Percentiles rank a stretch among this genome's conserved stretches.
Conservation (phyloP, 108 stramenopile species). For the Schizochytrium sp. region DNA sequence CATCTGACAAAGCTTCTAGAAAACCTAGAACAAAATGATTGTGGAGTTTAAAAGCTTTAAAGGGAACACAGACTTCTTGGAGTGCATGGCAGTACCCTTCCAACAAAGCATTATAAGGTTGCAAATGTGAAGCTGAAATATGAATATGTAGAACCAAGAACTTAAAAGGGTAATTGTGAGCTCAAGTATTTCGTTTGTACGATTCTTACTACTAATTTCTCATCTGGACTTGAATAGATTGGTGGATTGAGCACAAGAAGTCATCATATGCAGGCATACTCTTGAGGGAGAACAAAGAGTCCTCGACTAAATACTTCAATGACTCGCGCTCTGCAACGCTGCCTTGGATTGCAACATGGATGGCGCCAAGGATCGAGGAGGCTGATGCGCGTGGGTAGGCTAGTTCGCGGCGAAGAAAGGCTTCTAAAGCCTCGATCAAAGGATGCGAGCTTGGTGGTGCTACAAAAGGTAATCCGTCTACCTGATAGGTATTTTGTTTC, state of each 20-base stretch:
- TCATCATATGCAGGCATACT: slow-evolving; percentile 51
- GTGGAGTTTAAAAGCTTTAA: too few relatives aligned
- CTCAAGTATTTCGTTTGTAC: not conserved
- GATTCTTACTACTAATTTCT: not conserved
- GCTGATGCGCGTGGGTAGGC: slow-evolving; percentile 11
- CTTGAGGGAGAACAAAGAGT: slow-evolving; percentile 43
- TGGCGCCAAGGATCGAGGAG: not conserved
- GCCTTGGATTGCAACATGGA: not conserved
- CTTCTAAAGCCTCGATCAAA: not conserved
- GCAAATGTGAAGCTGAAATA: not conserved
- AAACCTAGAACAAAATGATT: too few relatives aligned
- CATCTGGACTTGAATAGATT: slow-evolving; percentile 43
- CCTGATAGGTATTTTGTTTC: not conserved
- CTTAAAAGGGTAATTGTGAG: not conserved
- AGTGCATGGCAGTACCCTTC: too few relatives aligned
- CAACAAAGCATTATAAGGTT: too few relatives aligned
- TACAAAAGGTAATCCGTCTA: not conserved
- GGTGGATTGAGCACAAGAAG: slow-evolving; percentile 40
- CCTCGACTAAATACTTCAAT: not conserved
- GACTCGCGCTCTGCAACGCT: not conserved
- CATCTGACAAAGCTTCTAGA: too few relatives aligned
- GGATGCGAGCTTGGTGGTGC: slow-evolving; percentile 6
- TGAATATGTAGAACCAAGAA: not conserved
- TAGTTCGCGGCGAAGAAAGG: not conserved
- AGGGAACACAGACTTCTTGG: too few relatives aligned